phyloP scores from a whole-genome alignment of 805 yeast species.

The Jamesozyma piceae region DNA sequence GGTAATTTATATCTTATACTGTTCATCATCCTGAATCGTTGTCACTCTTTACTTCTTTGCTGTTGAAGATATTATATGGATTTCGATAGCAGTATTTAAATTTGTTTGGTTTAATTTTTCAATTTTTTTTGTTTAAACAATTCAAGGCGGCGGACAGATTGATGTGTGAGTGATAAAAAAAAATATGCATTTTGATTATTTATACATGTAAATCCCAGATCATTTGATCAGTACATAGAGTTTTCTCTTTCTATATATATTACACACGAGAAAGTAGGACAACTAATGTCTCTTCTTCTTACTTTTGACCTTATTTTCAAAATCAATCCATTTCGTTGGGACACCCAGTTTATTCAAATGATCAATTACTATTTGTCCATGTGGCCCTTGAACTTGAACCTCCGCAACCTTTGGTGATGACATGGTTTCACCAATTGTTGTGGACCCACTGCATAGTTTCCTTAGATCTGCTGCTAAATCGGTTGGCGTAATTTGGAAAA shows the following conservation, averaged over 20 bases:
- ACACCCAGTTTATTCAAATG: constrained; percentile 54
- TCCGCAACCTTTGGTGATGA: constrained; percentile 47
- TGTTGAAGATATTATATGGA: too few species aligned
- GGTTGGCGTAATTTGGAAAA: constrained; percentile 54
- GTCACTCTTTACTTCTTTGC: too few species aligned
- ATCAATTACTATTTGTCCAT: constrained; percentile 52
- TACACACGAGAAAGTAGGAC: too few species aligned
- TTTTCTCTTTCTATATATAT: too few species aligned
- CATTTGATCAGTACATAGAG: too few species aligned
- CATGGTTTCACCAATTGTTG: constrained; percentile 56
- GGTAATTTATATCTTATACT: neutral
- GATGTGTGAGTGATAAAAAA: too few species aligned
- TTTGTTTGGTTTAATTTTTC: neutral
- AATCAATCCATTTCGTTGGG: constrained; percentile 53
- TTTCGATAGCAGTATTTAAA: too few species aligned
- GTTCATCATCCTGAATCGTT: neutral
- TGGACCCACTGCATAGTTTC: constrained; percentile 80
- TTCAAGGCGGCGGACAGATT: too few species aligned
- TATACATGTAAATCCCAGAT: too few species aligned
- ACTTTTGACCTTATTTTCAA: constrained; percentile 51
- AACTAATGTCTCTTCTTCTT: constrained; percentile 36
- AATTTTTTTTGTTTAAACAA: too few species aligned
- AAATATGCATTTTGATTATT: neutral
- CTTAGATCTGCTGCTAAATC: constrained; percentile 59
- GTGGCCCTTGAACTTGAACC: constrained; percentile 88